phyloP scores from a whole-genome alignment of 352 stramenopile genomes.

The Peronospora tabacina region DNA sequence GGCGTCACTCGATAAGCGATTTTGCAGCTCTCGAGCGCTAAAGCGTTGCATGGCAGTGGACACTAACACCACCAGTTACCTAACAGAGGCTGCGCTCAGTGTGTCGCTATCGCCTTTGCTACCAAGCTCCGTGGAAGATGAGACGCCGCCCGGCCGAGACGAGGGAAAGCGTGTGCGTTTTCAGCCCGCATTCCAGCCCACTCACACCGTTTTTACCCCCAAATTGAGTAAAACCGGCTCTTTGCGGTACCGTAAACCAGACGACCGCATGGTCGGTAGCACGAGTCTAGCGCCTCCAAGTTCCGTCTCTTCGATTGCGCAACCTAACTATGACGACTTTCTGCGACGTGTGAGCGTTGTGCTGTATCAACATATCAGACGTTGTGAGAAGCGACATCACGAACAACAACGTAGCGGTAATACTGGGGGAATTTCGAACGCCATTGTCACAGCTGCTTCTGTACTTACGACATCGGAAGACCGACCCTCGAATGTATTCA shows the following conservation, averaged over 20 bases:
- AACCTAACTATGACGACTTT: slow-evolving; percentile 89
- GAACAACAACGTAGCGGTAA: slow-evolving; percentile 43
- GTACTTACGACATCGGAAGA: slow-evolving; percentile 16
- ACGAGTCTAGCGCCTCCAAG: slow-evolving; percentile 58
- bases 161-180: slow-evolving; percentile 62
- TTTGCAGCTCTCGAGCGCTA: too few species aligned
- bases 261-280: slow-evolving; percentile 58
- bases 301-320: slow-evolving; percentile 71
- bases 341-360: slow-evolving; percentile 83
- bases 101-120: slow-evolving; percentile 73
- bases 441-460: slow-evolving; percentile 21
- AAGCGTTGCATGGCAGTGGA: slow-evolving; percentile 37
- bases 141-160: slow-evolving; percentile 14
- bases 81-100: slow-evolving; percentile 49
- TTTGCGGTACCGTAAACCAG: slow-evolving; percentile 74
- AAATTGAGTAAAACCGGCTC: slow-evolving; percentile 53
- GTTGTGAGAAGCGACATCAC: slow-evolving; percentile 72
- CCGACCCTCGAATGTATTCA: slow-evolving; percentile 13
- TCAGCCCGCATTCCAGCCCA: slow-evolving; percentile 64
- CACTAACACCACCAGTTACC: slow-evolving; percentile 25
- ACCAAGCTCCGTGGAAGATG: slow-evolving; percentile 70
- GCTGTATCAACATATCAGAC: slow-evolving; percentile 84
- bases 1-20: too few species aligned
- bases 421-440: slow-evolving; percentile 9
- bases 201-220: slow-evolving; percentile 80